A percentile compares a stretch with the other conserved stretches of the same genome.
These are phyloP conservation scores for Phytophthora pisi DNA, from an alignment of 352 stramenopile species.

Conservation along the genomic window DNA sequence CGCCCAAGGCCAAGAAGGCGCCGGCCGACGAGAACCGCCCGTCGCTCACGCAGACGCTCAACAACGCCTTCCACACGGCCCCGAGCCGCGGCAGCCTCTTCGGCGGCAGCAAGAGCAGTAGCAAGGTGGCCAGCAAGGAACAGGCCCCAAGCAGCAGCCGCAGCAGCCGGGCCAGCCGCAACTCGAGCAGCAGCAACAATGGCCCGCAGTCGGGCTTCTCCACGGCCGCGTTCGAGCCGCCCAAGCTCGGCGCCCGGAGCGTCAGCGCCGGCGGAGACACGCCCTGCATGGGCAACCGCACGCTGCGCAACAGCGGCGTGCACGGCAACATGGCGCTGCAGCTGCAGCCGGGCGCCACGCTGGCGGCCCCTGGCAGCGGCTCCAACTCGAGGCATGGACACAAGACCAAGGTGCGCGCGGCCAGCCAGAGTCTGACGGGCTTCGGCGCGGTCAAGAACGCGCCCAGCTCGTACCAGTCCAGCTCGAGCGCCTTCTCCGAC, in stretches of 20 bases:
- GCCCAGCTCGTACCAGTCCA: slow-evolving; percentile 25
- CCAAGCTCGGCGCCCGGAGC: slow-evolving; percentile 37
- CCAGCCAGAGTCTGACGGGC: slow-evolving; percentile 26
- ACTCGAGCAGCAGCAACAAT: neutral
- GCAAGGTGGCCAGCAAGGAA: slow-evolving; percentile 13
- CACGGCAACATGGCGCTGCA: slow-evolving; percentile 33
- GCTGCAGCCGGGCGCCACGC: slow-evolving; percentile 14
- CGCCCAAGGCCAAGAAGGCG: slow-evolving; percentile 33
- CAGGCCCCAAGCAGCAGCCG: neutral
- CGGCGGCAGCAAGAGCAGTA: slow-evolving; percentile 1
- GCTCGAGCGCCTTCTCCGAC: slow-evolving; percentile 23
- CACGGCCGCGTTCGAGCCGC: slow-evolving; percentile 35
- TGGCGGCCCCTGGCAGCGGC: slow-evolving; percentile 4
- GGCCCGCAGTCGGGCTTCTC: slow-evolving; percentile 25
- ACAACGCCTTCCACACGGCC: slow-evolving; percentile 27
- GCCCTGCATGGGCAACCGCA: slow-evolving; percentile 29
- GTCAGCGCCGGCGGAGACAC: slow-evolving; percentile 31
- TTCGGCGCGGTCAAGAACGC: slow-evolving; percentile 28
- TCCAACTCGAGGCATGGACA: slow-evolving; percentile 13
- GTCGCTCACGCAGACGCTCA: slow-evolving; percentile 35
- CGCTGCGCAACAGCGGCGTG: slow-evolving; percentile 30
- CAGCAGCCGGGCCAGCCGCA: slow-evolving; percentile 22
- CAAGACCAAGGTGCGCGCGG: slow-evolving; percentile 20
- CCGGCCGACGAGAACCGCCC: slow-evolving; percentile 24
- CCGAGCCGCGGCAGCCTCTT: slow-evolving; percentile 36